phyloP scores from a whole-genome alignment of 2,329 filamentous ascomycete genomes.

The Xylaria sp. region DNA sequence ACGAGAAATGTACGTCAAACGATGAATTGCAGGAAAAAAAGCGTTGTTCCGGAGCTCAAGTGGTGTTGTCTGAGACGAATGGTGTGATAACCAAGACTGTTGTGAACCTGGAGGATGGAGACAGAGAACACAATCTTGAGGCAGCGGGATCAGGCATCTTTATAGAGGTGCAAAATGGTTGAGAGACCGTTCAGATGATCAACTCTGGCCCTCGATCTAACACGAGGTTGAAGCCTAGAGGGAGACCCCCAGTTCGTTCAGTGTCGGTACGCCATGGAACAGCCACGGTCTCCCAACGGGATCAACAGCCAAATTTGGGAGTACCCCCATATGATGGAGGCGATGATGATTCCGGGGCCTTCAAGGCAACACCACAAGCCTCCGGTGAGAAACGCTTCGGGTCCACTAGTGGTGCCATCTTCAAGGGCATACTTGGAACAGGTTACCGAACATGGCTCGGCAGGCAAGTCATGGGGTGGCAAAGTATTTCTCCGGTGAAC shows the following conservation, averaged over 20 bases:
- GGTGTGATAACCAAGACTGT: too few species aligned
- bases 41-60: too few species aligned
- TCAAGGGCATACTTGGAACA: not conserved
- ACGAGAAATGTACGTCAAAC: too few species aligned
- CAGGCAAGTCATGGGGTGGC: not conserved
- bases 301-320: not conserved
- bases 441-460: constrained; percentile 4
- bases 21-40: too few species aligned
- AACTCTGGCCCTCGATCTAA: constrained; percentile 5
- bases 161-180: too few species aligned
- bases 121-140: too few species aligned
- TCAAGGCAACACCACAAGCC: not conserved
- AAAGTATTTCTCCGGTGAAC: not conserved
- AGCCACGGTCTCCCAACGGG: not conserved
- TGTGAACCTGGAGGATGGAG: too few species aligned
- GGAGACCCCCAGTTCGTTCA: not conserved
- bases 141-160: too few species aligned
- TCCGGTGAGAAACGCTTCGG: not conserved
- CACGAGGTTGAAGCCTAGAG: constrained; percentile 2
- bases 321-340: not conserved
- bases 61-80: too few species aligned
- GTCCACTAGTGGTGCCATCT: not conserved
- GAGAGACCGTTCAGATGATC: too few species aligned
- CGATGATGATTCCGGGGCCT: not conserved
- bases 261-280: not conserved